Percentiles rank a stretch among this genome's conserved stretches.
These are phyloP conservation scores for Eucalyptus curtisii DNA, from an alignment of 345 rosid species.

Conservation along the genomic window DNA sequence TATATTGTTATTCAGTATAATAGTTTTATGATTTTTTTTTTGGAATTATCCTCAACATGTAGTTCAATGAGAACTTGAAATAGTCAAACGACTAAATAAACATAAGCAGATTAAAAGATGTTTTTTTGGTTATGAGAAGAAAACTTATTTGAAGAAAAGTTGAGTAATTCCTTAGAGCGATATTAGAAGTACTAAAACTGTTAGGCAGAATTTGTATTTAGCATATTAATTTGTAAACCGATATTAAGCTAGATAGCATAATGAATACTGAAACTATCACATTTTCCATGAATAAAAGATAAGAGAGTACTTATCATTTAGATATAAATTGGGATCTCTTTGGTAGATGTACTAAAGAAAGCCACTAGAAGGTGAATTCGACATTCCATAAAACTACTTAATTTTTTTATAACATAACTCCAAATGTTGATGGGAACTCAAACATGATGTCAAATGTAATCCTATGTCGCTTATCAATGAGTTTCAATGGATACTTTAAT, in stretches of 20 bases:
- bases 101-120: background rate
- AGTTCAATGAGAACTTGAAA: background rate
- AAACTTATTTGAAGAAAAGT: background rate
- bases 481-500: background rate
- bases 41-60: background rate
- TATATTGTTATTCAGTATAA: background rate
- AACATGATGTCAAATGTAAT: background rate
- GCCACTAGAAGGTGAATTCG: background rate
- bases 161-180: background rate
- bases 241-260: too few relatives aligned
- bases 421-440: too few relatives aligned
- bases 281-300: too few relatives aligned
- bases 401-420: background rate
- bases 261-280: too few relatives aligned
- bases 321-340: too few relatives aligned
- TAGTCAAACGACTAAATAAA: background rate
- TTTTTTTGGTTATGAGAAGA: background rate
- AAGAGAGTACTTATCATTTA: too few relatives aligned
- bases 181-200: background rate
- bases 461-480: background rate
- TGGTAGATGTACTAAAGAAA: background rate
- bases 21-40: background rate
- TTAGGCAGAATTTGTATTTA: background rate
- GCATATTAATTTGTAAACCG: too few relatives aligned
- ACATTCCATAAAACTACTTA: background rate